Conservation (phyloP, 2,329 filamentous ascomycete genomes). For the Ascochyta pisi region DNA sequence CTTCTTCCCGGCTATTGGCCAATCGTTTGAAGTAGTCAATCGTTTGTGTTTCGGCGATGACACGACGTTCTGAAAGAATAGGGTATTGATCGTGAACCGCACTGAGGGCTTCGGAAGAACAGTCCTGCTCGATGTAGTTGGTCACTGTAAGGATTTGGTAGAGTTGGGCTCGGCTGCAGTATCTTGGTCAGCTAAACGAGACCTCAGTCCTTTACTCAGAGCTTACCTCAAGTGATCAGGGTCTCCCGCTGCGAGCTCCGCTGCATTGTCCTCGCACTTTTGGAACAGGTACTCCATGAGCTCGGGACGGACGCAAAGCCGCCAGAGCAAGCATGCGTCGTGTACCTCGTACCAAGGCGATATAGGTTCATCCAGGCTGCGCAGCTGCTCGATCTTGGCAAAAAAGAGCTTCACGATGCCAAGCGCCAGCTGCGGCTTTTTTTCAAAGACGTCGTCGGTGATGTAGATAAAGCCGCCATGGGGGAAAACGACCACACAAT, state of each 20-base stretch:
- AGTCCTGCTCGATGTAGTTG: constrained; percentile 38
- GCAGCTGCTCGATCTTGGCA: constrained; percentile 33
- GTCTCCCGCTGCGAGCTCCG: constrained; percentile 27
- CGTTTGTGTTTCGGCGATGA: constrained; percentile 24
- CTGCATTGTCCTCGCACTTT: constrained; percentile 26
- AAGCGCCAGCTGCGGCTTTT: constrained; percentile 47
- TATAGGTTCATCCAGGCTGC: constrained; percentile 19
- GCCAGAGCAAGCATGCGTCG: constrained; percentile 39
- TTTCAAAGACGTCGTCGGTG: constrained; percentile 53
- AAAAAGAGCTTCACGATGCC: constrained; percentile 48
- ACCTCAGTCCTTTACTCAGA: no score
- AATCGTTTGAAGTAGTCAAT: constrained; percentile 37
- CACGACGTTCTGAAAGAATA: constrained; percentile 37
- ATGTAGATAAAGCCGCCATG: constrained; percentile 51
- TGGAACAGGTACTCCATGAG: constrained; percentile 36
- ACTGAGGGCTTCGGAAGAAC: constrained; percentile 11
- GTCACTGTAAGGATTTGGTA: constrained; percentile 33
- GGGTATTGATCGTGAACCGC: constrained; percentile 34
- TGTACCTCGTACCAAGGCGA: constrained; percentile 26
- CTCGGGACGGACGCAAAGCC: constrained; percentile 42
- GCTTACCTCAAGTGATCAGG: constrained; percentile 25
- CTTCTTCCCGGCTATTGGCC: constrained; percentile 27
- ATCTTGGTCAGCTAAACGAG: constrained; percentile 1
- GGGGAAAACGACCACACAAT: constrained; percentile 47
- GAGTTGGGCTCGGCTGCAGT: constrained; percentile 28